Evolutionary conservation across 179 eudicot genomes (phyloP), one percentile per base, ranked within the genome.

Genomic region (Corrigiola litoralis): DNA sequence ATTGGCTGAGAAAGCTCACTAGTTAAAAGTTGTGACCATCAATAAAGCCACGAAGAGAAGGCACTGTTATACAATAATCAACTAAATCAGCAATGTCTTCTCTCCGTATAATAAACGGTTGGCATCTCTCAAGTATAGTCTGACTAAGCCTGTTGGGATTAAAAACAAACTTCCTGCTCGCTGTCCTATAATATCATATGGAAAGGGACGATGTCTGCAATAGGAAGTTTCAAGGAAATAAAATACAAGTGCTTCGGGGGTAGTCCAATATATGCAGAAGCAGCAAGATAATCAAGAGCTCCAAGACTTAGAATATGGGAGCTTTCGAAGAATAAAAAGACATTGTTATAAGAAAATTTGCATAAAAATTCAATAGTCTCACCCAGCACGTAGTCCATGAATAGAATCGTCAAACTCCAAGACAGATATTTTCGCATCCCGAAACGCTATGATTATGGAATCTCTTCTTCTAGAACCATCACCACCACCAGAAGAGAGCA

Each of bases 331-430:
- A n/a, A n/a, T 8, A 27, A 6, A 17, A 2, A 61, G 41, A 24
- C 24, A 40, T 23, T 10, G 20, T 31, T 42, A 12, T 21, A 23
- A 31, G 12, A 38, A 11, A 42, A 44, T 20, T 33, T 45, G 63
- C 31, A 48, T 24, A 63, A 27, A 13, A 58, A 33, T 33, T 18
- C 34, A n/a, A 54, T 36, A 37, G 40, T 34, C 84, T 81, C 74
- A 92, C 98, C 98, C 90, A 48, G 82, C 81, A 47, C 86, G 85
- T 51, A 92, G 83, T 59, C 84, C 88, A 71, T 92, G 86, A 51
- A 74, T 79, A 42, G 98, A 85, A 67, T 92, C 98, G 74, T 92
- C 98, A 77, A 76, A 92, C 76, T 92, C 96, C 63, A 92, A 63
- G 66, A 92, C 85, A 32, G 98, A 90, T 48, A 92, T 63, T 73